Conservation (phyloP, 1,139 yeast genomes). For the Arxiozyma slooffiae region DNA sequence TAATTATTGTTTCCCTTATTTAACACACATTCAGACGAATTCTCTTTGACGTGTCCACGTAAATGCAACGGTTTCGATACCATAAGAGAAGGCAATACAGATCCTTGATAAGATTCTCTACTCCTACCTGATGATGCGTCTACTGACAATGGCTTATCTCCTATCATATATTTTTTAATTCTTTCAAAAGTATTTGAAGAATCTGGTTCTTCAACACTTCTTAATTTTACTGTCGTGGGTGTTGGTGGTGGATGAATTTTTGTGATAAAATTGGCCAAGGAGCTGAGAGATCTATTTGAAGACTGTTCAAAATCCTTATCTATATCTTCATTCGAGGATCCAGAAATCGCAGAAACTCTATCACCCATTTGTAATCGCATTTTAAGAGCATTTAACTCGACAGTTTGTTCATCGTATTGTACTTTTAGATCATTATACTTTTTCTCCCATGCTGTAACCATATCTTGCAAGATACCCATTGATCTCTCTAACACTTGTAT, state of each 20-base stretch:
- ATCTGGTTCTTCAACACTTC: neutral
- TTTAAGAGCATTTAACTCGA: neutral
- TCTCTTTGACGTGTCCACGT: neutral
- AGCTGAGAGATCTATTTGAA: neutral
- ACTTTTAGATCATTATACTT: constrained; percentile 41
- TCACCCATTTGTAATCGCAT: neutral
- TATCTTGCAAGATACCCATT: constrained; percentile 55
- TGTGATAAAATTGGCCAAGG: neutral
- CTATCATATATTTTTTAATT: neutral
- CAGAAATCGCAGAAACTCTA: neutral
- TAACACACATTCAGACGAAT: neutral
- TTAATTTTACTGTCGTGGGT: no score
- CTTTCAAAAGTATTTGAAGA: neutral
- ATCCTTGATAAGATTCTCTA: neutral
- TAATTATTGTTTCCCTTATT: neutral
- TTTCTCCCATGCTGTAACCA: constrained; percentile 64
- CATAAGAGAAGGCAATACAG: neutral
- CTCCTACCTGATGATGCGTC: neutral
- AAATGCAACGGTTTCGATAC: neutral
- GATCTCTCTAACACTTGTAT: constrained; percentile 48
- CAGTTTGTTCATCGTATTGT: neutral
- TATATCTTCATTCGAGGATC: neutral
- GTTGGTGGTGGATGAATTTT: neutral
- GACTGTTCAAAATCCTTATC: neutral
- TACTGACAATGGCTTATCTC: neutral